A percentile compares a stretch with the other conserved stretches of the same genome.
phyloP scores from a whole-genome alignment of 331 rosid genomes.

The Spiraea crenata region DNA sequence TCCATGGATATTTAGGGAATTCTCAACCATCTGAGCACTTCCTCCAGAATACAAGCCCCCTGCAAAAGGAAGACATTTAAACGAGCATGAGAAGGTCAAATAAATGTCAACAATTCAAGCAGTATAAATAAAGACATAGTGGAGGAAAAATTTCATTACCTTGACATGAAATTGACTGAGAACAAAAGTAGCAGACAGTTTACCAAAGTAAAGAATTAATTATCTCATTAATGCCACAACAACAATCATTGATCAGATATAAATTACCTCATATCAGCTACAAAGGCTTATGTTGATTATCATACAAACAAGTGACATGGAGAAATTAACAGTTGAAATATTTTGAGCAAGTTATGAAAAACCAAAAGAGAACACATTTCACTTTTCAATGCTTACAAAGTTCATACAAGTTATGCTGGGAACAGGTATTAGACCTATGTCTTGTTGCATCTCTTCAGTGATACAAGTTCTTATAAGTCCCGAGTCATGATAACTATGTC shows the following conservation, averaged over 20 bases:
- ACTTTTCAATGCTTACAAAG: neutral
- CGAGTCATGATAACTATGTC: neutral
- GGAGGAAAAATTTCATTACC: neutral
- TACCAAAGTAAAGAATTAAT: neutral
- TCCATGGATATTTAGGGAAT: constrained; percentile 76
- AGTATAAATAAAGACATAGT: too few species aligned
- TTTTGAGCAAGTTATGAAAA: neutral
- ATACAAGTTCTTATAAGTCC: neutral
- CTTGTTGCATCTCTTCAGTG: neutral
- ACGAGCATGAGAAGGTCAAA: constrained; percentile 8
- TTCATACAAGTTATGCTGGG: neutral
- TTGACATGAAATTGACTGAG: neutral
- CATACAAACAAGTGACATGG: neutral
- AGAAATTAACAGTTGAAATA: neutral
- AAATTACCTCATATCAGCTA: neutral
- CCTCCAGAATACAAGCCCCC: constrained; percentile 99
- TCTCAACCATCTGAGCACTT: constrained; percentile 95
- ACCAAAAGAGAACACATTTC: neutral
- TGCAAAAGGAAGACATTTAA: constrained; percentile 37
- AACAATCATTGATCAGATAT: neutral
- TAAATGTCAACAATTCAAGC: neutral
- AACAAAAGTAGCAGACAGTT: neutral
- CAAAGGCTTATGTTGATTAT: neutral
- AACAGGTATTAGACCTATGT: neutral
- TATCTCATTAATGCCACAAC: neutral